Evolutionary conservation across 495 filamentous ascomycete genomes (phyloP).

Genomic region (Amphirosellinia nigrospora): DNA sequence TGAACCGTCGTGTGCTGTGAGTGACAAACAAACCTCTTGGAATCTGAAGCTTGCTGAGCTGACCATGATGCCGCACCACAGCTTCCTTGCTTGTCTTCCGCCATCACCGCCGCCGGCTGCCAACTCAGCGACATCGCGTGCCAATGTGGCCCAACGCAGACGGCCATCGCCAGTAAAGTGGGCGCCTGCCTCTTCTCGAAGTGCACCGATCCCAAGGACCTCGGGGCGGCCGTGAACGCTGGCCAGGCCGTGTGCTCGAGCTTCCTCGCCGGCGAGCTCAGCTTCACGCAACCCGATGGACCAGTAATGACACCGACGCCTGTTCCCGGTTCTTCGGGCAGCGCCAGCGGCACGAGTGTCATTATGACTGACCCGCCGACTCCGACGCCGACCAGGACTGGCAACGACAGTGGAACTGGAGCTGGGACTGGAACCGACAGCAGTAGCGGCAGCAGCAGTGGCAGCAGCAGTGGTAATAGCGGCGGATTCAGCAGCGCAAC

Average conservation of each 20-base stretch:
- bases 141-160: conserved; percentile 31
- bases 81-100: conserved; percentile 36
- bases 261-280: conserved; percentile 32
- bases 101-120: conserved; percentile 37
- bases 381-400: neutral
- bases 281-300: conserved; percentile 5
- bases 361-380: conserved; percentile 11
- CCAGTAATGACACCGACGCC: conserved; percentile 2
- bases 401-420: neutral
- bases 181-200: conserved; percentile 21
- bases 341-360: neutral
- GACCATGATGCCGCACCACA: conserved; percentile 7
- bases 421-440: neutral
- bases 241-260: conserved; percentile 36
- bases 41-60: neutral
- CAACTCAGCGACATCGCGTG: conserved; percentile 29
- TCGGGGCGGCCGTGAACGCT: conserved; percentile 22
- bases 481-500: conserved; percentile 6
- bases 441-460: neutral
- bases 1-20: conserved; percentile 27
- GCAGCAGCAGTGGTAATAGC: neutral
- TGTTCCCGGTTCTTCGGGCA: neutral
- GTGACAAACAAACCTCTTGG: too few relatives aligned
- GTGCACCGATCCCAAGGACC: conserved; percentile 28
- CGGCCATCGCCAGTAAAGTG: conserved; percentile 24